phyloP scores from a whole-genome alignment of 352 stramenopile species.

The Globisporangium yorkense region DNA sequence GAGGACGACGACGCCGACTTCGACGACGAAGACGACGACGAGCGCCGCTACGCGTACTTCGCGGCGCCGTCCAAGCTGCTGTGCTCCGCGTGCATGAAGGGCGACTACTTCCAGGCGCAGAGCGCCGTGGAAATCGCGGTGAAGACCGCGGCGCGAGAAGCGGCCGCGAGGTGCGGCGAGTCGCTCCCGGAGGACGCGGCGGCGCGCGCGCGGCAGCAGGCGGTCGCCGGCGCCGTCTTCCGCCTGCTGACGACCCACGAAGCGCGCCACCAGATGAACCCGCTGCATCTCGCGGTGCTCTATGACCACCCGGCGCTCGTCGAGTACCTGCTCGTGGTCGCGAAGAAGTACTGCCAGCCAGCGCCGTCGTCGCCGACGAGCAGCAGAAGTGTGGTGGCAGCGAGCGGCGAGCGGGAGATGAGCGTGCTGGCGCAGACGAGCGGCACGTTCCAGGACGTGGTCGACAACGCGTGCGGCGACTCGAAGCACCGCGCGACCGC shows the following conservation, averaged over 20 bases:
- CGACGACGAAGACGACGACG: conserved; percentile 18
- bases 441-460: conserved; percentile 28
- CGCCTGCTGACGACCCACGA: conserved; percentile 61
- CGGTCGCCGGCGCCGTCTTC: conserved; percentile 21
- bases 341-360: conserved; percentile 33
- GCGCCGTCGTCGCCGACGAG: conserved; percentile 10
- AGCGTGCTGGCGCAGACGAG: conserved; percentile 1
- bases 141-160: conserved; percentile 17
- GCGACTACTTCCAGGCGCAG: conserved; percentile 67
- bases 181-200: background rate
- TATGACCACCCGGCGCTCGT: conserved; percentile 73
- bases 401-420: conserved; percentile 10
- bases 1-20: conserved; percentile 8
- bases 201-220: conserved; percentile 2
- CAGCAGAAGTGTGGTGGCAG: conserved; percentile 3
- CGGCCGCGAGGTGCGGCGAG: conserved; percentile 13
- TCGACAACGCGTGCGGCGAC: conserved; percentile 52
- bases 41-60: conserved; percentile 37
- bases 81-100: conserved; percentile 67
- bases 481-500: conserved; percentile 66
- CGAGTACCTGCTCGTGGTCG: conserved; percentile 43
- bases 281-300: conserved; percentile 59
- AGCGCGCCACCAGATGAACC: conserved; percentile 69
- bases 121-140: conserved; percentile 57
- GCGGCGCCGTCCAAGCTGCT: conserved; percentile 58